Conservation (phyloP, 2,329 filamentous ascomycete genomes). For the Penicillium sp. region DNA sequence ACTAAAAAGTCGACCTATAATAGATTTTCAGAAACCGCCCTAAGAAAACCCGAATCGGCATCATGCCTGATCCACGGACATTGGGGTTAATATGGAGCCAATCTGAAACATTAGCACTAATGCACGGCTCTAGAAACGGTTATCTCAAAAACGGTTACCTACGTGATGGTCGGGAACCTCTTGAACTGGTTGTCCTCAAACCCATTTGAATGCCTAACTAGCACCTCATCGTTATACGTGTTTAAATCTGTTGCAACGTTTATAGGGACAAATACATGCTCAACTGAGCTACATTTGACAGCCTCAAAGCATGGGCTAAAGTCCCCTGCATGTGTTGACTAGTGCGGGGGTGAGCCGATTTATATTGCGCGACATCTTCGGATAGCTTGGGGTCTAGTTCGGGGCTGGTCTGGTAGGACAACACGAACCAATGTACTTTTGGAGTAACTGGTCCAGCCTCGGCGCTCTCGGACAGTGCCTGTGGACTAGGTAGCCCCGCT, state of each 20-base stretch:
- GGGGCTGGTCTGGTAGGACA: not conserved
- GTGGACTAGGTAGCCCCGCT: slow-evolving; percentile 5
- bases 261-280: not conserved
- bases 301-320: not conserved
- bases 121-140: slow-evolving; percentile 13
- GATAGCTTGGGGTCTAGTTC: not conserved
- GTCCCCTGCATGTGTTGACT: not conserved
- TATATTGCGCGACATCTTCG: not conserved
- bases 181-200: not conserved
- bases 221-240: not conserved
- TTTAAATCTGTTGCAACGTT: not conserved
- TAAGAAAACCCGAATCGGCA: not conserved
- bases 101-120: slow-evolving; percentile 11
- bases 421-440: slow-evolving; percentile 5
- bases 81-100: slow-evolving; percentile 3
- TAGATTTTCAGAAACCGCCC: not conserved
- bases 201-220: not conserved
- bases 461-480: not conserved
- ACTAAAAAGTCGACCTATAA: not conserved
- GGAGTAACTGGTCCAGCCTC: not conserved
- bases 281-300: not conserved
- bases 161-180: not conserved
- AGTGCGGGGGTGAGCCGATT: slow-evolving; percentile 1
- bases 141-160: not conserved
- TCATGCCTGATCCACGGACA: not conserved